These are phyloP conservation scores for Phytophthora brassicae DNA, from an alignment of 352 stramenopile species.

Conservation along the genomic window DNA sequence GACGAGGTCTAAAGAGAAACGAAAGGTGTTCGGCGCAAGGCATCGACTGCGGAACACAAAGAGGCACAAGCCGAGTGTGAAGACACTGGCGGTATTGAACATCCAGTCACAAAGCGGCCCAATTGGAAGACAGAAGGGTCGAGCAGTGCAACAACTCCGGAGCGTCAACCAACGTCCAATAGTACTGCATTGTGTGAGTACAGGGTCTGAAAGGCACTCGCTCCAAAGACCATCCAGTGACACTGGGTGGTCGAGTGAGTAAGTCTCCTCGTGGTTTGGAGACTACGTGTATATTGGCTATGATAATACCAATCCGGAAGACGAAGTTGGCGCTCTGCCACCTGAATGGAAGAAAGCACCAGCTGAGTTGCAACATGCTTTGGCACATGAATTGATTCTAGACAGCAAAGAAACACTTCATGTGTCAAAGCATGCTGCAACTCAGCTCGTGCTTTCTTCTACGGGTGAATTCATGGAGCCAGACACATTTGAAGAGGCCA, in stretches of 20 bases:
- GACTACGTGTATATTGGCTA: conserved; percentile 1
- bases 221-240: background rate
- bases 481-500: background rate
- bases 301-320: background rate
- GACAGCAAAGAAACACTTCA: no score
- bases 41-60: background rate
- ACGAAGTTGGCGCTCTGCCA: background rate
- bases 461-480: background rate
- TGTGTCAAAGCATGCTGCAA: no score
- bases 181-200: background rate
- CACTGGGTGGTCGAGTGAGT: background rate
- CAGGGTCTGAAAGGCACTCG: background rate
- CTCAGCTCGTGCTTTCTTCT: no score
- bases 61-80: no score
- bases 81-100: no score
- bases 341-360: background rate
- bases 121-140: background rate
- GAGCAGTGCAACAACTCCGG: no score
- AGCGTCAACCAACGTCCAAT: background rate
- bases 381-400: background rate
- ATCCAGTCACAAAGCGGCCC: background rate
- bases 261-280: conserved; percentile 2
- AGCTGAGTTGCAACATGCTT: conserved; percentile 1
- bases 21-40: background rate
- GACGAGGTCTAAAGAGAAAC: background rate